Percentiles rank a stretch among this genome's conserved stretches.
Evolutionary conservation across 352 stramenopile genomes (phyloP).

Genomic region (Phytophthora pluvialis): DNA sequence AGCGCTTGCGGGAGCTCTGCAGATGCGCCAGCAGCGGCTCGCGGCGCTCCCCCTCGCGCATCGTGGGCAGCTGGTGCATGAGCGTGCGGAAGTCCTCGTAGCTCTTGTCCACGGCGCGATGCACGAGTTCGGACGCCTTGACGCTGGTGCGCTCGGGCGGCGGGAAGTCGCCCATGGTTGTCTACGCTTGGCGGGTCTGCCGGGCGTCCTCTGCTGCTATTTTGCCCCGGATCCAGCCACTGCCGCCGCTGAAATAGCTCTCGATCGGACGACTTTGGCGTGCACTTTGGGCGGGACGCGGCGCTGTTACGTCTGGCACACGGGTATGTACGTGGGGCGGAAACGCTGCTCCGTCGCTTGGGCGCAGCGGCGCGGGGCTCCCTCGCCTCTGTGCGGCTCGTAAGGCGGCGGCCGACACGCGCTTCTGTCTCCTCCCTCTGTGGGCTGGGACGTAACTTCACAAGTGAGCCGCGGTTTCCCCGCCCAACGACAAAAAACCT

Average conservation of each 20-base stretch:
- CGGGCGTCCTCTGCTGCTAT: constrained; percentile 16
- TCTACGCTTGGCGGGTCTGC: constrained; percentile 1
- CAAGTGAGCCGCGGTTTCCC: constrained; percentile 26
- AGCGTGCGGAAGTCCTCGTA: constrained; percentile 85
- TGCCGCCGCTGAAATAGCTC: constrained; percentile 21
- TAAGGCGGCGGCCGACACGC: constrained; percentile 15
- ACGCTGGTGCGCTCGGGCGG: constrained; percentile 62
- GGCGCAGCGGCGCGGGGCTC: neutral
- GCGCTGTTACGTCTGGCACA: constrained; percentile 7
- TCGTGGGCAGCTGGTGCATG: constrained; percentile 67
- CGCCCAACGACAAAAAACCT: constrained; percentile 24
- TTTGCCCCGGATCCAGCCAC: constrained; percentile 23
- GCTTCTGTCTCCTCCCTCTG: constrained; percentile 32
- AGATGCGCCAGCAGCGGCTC: constrained; percentile 74
- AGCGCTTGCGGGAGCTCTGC: constrained; percentile 65
- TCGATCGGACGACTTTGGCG: constrained; percentile 28
- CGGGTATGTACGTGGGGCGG: neutral
- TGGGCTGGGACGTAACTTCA: constrained; percentile 36
- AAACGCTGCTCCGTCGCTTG: constrained; percentile 12
- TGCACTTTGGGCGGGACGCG: constrained; percentile 12
- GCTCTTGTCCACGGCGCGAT: constrained; percentile 82
- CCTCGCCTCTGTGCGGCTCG: constrained; percentile 14
- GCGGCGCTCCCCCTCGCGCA: constrained; percentile 78
- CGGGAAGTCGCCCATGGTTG: constrained; percentile 74
- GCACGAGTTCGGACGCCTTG: constrained; percentile 78